Percentiles rank a stretch among this genome's conserved stretches.
These are phyloP conservation scores for Fusarium fracticaudum DNA, from an alignment of 2,329 filamentous ascomycete genomes.

Conservation along the genomic window DNA sequence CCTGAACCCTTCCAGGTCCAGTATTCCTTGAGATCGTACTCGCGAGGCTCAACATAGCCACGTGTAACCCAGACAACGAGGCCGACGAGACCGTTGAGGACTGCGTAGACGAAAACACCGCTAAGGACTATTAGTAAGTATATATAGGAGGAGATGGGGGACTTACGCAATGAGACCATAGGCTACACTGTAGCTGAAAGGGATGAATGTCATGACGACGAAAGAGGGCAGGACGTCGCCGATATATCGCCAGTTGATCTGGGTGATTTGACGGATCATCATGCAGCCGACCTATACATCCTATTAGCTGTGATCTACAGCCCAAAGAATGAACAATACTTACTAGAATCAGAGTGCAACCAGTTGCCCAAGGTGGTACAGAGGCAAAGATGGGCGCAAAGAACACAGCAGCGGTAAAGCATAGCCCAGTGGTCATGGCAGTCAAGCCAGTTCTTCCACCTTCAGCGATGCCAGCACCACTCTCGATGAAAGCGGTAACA, in stretches of 20 bases:
- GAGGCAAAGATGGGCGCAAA: slow-evolving; percentile 81
- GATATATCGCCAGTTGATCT: slow-evolving; percentile 81
- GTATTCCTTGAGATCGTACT: slow-evolving; percentile 65
- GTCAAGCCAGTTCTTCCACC: slow-evolving; percentile 79
- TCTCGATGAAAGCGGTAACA: slow-evolving; percentile 79
- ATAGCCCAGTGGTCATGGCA: slow-evolving; percentile 73
- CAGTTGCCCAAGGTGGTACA: slow-evolving; percentile 81
- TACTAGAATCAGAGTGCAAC: slow-evolving; percentile 75
- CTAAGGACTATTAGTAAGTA: slow-evolving; percentile 45
- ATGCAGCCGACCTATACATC: slow-evolving; percentile 71
- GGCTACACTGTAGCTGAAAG: slow-evolving; percentile 81
- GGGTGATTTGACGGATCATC: slow-evolving; percentile 79
- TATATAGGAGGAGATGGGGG: no score
- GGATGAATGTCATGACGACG: slow-evolving; percentile 78
- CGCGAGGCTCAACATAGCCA: slow-evolving; percentile 56
- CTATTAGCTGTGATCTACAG: neutral
- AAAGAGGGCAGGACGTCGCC: slow-evolving; percentile 81
- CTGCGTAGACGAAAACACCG: slow-evolving; percentile 63
- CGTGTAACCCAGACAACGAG: slow-evolving; percentile 55
- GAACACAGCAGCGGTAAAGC: slow-evolving; percentile 77
- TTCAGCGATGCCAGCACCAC: slow-evolving; percentile 78
- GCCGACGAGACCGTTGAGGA: slow-evolving; percentile 60
- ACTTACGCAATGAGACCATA: slow-evolving; percentile 78
- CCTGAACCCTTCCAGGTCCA: slow-evolving; percentile 64
- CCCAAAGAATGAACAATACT: slow-evolving; percentile 25